Evolutionary conservation across 2,329 filamentous ascomycete species (phyloP), one percentile per base, ranked within the genome.

Genomic region (Neopestalotiopsis sp.): DNA sequence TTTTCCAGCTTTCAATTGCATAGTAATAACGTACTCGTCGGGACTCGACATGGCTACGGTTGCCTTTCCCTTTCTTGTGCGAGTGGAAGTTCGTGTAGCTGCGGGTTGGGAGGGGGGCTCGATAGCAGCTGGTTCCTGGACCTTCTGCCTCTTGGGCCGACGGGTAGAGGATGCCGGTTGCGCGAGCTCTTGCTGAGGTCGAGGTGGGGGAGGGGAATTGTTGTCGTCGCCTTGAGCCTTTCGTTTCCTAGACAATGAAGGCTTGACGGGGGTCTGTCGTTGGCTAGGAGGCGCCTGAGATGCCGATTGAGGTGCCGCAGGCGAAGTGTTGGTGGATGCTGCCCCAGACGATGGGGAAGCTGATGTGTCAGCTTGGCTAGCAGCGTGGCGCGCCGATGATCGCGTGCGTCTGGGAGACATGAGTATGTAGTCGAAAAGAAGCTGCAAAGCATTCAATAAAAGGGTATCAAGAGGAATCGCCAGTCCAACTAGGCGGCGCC

Each of bases 361-460:
- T 61, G 84, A 79, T 77, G 84, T 83, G 75, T 83, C 84, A 83
- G 84, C 83, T 79, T 85, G 85, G 79, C 82, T 89, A 80, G 93
- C 92, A 85, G 93, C 93, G 89, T 94, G 91, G 87, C 94, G 94
- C 86, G 95, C 92, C 82, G 95, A 92, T 78, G 95, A 96, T 87
- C 95, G 94, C 87, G 95, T 98, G 78, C 96, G 91, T 93, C 95
- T 98, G 89, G 91, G 86, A 90, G 93, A 94, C 94, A 97, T 98
- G 91, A 95, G 93, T 91, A 77, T 74, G 74, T 79, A 73, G 69
- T 75, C 74, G 66, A 63, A 38, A 40, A 67, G 65, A 71, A 72
- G 61, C 49, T 72, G 69, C 20, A 40, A 66, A 70, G 42, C 66
- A 67, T 32, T 72, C 20, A 67, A 67, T n/a, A n/a, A 56, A 38